Evolutionary conservation across 176 grass and related monocot species (phyloP).

Genomic region (Musa schizocarpa): DNA sequence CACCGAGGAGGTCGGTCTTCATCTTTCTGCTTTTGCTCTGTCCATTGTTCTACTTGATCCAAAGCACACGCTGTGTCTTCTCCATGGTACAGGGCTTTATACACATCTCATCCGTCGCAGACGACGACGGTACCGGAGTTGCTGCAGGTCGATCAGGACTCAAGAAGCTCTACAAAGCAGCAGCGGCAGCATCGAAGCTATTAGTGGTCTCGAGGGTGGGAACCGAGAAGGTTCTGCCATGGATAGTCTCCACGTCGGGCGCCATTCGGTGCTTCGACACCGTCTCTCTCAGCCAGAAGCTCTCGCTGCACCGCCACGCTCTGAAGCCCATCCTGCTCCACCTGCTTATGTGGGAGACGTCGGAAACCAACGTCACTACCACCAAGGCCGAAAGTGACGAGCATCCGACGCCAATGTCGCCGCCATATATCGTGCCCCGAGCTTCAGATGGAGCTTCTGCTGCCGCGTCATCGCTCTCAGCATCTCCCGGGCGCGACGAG

Average conservation of each 20-base stretch:
- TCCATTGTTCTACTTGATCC: no score
- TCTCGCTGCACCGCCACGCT: slow-evolving; percentile 91
- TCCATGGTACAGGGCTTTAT: slow-evolving; percentile 45
- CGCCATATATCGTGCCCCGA: no score
- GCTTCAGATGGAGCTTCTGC: no score
- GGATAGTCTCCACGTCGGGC: slow-evolving; percentile 61
- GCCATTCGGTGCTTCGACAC: slow-evolving; percentile 91
- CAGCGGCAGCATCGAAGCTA: slow-evolving; percentile 41
- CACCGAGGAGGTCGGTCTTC: slow-evolving; percentile 48
- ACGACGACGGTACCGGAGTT: slow-evolving; percentile 52
- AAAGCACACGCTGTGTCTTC: no score
- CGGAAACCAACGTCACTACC: background rate
- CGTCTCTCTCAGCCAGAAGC: slow-evolving; percentile 88
- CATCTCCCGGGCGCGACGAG: background rate
- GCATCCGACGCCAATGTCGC: no score
- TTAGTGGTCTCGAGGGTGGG: slow-evolving; percentile 70
- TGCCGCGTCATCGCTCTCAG: no score
- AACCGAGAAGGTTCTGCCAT: slow-evolving; percentile 69
- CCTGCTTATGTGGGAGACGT: slow-evolving; percentile 65
- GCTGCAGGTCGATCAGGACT: slow-evolving; percentile 60
- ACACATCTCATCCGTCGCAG: slow-evolving; percentile 77
- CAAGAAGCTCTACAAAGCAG: slow-evolving; percentile 46
- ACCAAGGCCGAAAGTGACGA: no score
- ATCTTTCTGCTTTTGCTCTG: no score
- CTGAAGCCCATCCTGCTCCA: slow-evolving; percentile 71